Conservation (phyloP, 768 basidiomycete genomes). For the Suillus fuscotomentosus region DNA sequence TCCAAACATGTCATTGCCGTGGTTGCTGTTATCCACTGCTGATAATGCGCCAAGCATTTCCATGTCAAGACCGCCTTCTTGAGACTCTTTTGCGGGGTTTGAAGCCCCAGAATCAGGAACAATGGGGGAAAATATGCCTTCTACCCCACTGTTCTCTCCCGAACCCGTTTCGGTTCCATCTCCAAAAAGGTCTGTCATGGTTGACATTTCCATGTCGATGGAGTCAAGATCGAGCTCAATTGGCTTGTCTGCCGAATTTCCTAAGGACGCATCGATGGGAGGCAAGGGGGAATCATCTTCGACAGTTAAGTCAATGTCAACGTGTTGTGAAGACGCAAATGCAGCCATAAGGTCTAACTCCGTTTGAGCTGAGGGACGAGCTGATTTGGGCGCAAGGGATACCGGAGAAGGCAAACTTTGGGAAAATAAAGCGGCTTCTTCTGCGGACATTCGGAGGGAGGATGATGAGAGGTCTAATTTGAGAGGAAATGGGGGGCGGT, state of each 20-base stretch:
- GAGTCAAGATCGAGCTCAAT: slow-evolving; percentile 75
- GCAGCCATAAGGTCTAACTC: slow-evolving; percentile 67
- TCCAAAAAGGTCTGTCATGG: slow-evolving; percentile 53
- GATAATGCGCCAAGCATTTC: slow-evolving; percentile 37
- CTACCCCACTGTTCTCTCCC: slow-evolving; percentile 36
- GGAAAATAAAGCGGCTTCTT: slow-evolving; percentile 56
- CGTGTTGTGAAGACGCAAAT: slow-evolving; percentile 37
- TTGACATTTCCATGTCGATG: slow-evolving; percentile 63
- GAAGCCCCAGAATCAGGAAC: slow-evolving; percentile 21
- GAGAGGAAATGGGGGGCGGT: slow-evolving; percentile 65
- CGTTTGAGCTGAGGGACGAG: slow-evolving; percentile 55
- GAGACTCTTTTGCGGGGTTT: slow-evolving; percentile 18
- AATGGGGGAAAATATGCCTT: slow-evolving; percentile 53
- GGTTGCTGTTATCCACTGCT: slow-evolving; percentile 15
- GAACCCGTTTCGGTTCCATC: slow-evolving; percentile 38
- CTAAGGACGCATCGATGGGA: slow-evolving; percentile 35
- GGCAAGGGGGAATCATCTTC: slow-evolving; percentile 31
- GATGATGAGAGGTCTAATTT: slow-evolving; percentile 82
- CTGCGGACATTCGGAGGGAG: slow-evolving; percentile 61
- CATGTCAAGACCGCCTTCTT: slow-evolving; percentile 29
- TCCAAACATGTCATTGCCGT: slow-evolving; percentile 22
- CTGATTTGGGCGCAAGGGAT: slow-evolving; percentile 78
- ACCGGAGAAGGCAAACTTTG: slow-evolving; percentile 72
- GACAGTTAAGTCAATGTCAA: slow-evolving; percentile 63
- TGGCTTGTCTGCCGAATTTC: slow-evolving; percentile 75